These are phyloP conservation scores for Paecilomyces sp. DNA, from an alignment of 2,329 filamentous ascomycete genomes.

Conservation along the genomic window DNA sequence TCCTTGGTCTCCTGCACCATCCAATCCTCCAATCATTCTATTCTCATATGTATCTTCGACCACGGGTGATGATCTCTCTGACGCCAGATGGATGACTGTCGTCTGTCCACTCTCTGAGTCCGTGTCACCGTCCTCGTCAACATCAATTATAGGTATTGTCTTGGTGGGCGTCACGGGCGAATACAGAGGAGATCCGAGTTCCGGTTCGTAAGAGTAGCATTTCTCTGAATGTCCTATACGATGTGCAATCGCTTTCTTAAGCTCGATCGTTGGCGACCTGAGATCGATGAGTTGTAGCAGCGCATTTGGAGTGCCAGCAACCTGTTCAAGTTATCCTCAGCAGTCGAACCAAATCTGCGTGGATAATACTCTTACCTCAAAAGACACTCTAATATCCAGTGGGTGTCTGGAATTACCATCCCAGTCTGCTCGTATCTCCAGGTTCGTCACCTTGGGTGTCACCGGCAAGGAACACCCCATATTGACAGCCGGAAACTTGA, in stretches of 20 bases:
- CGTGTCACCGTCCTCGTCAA: not conserved
- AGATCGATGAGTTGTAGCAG: not conserved
- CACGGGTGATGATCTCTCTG: not conserved
- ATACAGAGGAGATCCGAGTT: not conserved
- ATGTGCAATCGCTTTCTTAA: not conserved
- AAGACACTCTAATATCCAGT: constrained; percentile 16
- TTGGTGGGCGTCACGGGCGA: not conserved
- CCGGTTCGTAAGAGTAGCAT: not conserved
- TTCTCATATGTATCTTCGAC: constrained; percentile 1
- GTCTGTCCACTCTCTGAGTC: not conserved
- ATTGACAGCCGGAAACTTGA: not conserved
- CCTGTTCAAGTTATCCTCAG: constrained; percentile 2
- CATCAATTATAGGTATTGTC: not conserved
- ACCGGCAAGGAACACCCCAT: constrained; percentile 2
- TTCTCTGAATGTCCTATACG: not conserved
- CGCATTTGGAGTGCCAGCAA: not conserved
- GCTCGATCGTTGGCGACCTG: not conserved
- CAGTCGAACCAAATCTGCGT: not conserved
- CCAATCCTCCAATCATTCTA: not conserved
- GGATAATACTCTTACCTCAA: constrained; percentile 20
- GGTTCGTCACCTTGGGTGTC: constrained; percentile 14
- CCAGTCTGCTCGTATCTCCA: constrained; percentile 26
- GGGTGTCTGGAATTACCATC: constrained; percentile 15
- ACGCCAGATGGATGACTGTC: not conserved
- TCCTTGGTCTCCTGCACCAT: not conserved